These are phyloP conservation scores for Lophiostoma macrostomum DNA, from an alignment of 495 filamentous ascomycete genomes.

Conservation along the genomic window DNA sequence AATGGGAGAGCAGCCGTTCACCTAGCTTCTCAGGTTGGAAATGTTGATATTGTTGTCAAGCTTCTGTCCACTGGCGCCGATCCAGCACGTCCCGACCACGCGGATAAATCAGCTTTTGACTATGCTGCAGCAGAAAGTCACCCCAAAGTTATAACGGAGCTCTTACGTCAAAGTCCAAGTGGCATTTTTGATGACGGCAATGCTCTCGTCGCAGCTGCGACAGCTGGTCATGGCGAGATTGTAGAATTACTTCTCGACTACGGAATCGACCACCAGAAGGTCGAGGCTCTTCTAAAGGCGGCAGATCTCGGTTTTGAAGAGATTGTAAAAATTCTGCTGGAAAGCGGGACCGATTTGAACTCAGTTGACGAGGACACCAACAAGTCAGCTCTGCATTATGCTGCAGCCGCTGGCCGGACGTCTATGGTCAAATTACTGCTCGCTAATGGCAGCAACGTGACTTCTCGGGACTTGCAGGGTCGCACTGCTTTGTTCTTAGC, in stretches of 20 bases:
- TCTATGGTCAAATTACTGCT: slow-evolving; percentile 3
- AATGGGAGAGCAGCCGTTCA: not conserved
- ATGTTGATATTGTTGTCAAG: not conserved
- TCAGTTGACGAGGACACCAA: not conserved
- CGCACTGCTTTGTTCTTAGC: slow-evolving; percentile 2
- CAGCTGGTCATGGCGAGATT: not conserved
- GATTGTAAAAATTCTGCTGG: not conserved
- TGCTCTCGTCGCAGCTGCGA: not conserved
- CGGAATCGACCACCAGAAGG: slow-evolving; percentile 2
- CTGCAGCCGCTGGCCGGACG: not conserved
- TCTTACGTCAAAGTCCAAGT: not conserved
- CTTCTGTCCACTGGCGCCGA: not conserved
- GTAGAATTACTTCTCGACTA: not conserved
- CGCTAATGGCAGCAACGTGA: slow-evolving; percentile 2
- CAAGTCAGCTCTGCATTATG: slow-evolving; percentile 1
- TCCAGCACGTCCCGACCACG: not conserved
- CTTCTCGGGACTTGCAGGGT: not conserved
- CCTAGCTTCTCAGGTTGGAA: not conserved
- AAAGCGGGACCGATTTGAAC: not conserved
- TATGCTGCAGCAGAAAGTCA: slow-evolving; percentile 4
- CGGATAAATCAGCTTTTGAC: not conserved
- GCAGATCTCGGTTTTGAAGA: slow-evolving; percentile 2
- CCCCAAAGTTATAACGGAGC: not conserved
- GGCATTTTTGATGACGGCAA: slow-evolving; percentile 1
- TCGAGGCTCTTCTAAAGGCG: not conserved